A percentile compares a stretch with the other conserved stretches of the same genome.
phyloP scores from a whole-genome alignment of 2,329 filamentous ascomycete genomes.

The Colletotrichum sp. region DNA sequence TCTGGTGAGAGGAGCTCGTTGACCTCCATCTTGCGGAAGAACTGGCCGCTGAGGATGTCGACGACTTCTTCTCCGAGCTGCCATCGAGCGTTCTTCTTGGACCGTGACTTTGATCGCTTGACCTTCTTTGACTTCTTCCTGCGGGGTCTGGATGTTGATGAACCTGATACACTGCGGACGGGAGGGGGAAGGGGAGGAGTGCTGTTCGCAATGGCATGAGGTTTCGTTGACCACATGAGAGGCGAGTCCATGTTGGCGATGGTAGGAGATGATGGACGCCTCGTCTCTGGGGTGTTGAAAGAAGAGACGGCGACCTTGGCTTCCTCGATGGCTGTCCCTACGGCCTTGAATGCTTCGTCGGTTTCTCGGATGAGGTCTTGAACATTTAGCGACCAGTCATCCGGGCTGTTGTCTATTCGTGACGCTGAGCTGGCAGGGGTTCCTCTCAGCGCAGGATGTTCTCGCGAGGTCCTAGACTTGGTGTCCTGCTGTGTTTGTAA shows the following conservation, averaged over 20 bases:
- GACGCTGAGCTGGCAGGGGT: not conserved
- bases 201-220: constrained; percentile 23
- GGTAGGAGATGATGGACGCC: not conserved
- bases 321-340: constrained; percentile 45
- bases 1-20: constrained; percentile 64
- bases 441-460: not conserved
- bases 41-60: constrained; percentile 59
- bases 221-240: constrained; percentile 19
- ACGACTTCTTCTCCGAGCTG: constrained; percentile 61
- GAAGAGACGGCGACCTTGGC: constrained; percentile 33
- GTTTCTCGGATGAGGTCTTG: constrained; percentile 53
- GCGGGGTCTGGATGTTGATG: constrained; percentile 39
- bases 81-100: constrained; percentile 50
- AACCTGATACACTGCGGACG: constrained; percentile 32
- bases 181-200: constrained; percentile 27
- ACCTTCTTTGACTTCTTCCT: constrained; percentile 46
- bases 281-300: not conserved
- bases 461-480: not conserved
- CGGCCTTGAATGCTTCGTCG: constrained; percentile 54
- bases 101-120: constrained; percentile 18
- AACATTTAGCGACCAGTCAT: constrained; percentile 39
- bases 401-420: not conserved
- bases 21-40: constrained; percentile 60
- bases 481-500: not conserved
- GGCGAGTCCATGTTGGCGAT: constrained; percentile 16